These are phyloP conservation scores for Brassica balearica DNA, from an alignment of 441 rosid species.

Conservation along the genomic window DNA sequence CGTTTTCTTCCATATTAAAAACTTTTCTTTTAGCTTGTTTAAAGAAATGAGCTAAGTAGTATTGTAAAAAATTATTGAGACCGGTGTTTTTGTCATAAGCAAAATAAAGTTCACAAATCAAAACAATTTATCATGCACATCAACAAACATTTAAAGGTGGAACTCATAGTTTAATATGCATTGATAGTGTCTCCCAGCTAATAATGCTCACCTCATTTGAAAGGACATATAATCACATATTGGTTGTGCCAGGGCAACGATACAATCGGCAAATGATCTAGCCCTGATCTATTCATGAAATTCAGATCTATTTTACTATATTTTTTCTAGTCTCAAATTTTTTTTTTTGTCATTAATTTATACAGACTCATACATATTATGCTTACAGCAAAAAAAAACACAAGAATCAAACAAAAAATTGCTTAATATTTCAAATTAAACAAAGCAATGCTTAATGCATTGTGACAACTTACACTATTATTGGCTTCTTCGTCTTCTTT, in stretches of 20 bases:
- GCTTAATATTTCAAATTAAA: not conserved
- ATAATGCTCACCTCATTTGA: constrained; percentile 12
- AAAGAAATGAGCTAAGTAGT: constrained; percentile 12
- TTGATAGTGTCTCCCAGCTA: constrained; percentile 24
- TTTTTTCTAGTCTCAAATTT: not conserved
- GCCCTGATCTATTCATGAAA: not conserved
- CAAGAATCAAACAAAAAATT: constrained; percentile 1
- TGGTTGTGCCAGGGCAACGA: not conserved
- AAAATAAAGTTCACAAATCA: too few species aligned
- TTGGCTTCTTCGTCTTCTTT: constrained; percentile 13
- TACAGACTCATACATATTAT: not conserved
- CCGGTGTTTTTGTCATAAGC: too few species aligned
- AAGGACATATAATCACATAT: not conserved
- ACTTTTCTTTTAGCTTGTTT: constrained; percentile 17
- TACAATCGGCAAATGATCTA: constrained; percentile 4
- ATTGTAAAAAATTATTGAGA: not conserved
- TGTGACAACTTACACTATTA: constrained; percentile 21
- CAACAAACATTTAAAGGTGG: not conserved
- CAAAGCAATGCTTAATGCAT: constrained; percentile 10
- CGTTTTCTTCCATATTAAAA: constrained; percentile 26
- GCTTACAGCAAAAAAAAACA: not conserved
- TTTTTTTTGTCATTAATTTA: too few species aligned
- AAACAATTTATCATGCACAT: too few species aligned
- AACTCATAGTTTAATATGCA: constrained; percentile 11
- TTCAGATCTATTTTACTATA: not conserved